Evolutionary conservation across 139 green algal genomes (phyloP).

Genomic region (Chlamydomonas sp.): DNA sequence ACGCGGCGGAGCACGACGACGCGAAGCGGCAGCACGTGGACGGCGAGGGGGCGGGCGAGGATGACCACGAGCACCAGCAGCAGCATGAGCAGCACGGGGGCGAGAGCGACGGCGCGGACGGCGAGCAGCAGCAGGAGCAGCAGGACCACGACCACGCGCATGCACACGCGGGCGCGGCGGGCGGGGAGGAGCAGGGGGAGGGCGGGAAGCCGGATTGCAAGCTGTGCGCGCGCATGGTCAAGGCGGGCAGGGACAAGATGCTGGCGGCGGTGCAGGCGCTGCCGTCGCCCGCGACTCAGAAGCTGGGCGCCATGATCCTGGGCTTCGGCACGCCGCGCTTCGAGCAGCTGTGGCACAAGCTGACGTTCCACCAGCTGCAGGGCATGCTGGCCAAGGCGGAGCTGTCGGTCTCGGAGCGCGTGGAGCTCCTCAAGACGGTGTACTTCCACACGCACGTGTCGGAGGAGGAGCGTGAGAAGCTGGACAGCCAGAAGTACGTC

Average conservation of each 20-base stretch:
- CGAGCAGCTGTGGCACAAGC: constrained; percentile 59
- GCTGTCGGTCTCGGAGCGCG: constrained; percentile 45
- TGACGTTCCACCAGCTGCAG: constrained; percentile 35
- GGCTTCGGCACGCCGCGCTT: constrained; percentile 35
- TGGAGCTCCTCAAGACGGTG: constrained; percentile 54
- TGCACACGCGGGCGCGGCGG: not conserved
- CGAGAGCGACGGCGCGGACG: not conserved
- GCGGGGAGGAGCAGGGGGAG: not conserved
- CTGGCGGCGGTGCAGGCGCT: constrained; percentile 38
- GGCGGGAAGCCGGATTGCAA: constrained; percentile 26
- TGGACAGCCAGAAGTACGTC: constrained; percentile 44
- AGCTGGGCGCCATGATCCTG: constrained; percentile 57
- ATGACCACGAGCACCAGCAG: constrained; percentile 2
- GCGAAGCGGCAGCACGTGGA: too few relatives aligned
- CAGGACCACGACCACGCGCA: not conserved
- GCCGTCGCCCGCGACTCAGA: constrained; percentile 36
- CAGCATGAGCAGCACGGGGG: not conserved
- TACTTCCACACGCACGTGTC: constrained; percentile 39
- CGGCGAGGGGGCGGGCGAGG: not conserved
- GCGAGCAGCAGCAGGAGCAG: not conserved
- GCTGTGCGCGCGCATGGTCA: constrained; percentile 46
- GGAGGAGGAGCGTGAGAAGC: constrained; percentile 14
- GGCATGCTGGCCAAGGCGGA: constrained; percentile 45
- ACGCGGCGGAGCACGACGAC: not conserved
- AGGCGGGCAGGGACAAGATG: constrained; percentile 38